phyloP scores from a whole-genome alignment of 2,329 filamentous ascomycete genomes.

The Lachnellula subtilissima region DNA sequence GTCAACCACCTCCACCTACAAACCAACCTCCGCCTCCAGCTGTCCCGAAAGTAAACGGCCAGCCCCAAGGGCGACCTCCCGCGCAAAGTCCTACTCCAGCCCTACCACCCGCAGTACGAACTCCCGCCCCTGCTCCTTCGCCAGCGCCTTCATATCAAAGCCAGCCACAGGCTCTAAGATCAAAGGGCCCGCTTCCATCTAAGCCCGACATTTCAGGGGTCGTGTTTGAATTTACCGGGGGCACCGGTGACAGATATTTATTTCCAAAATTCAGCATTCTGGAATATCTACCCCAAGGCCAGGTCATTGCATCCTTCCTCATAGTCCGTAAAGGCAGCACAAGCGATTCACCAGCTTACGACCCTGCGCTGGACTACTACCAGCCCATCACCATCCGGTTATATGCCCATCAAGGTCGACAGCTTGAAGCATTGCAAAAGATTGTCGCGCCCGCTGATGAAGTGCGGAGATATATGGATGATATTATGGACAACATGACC shows the following conservation, averaged over 20 bases:
- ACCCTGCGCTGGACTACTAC: constrained; percentile 65
- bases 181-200: constrained; percentile 53
- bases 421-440: constrained; percentile 55
- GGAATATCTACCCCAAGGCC: constrained; percentile 58
- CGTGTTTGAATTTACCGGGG: constrained; percentile 63
- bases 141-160: constrained; percentile 22
- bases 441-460: constrained; percentile 60
- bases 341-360: constrained; percentile 56
- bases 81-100: constrained; percentile 14
- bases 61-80: constrained; percentile 12
- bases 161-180: constrained; percentile 52
- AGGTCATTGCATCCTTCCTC: constrained; percentile 70
- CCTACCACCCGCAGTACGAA: constrained; percentile 20
- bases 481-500: constrained; percentile 65
- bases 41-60: constrained; percentile 9
- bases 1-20: constrained; percentile 17
- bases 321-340: constrained; percentile 67
- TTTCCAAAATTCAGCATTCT: constrained; percentile 76
- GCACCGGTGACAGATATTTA: constrained; percentile 68
- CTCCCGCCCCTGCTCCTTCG: constrained; percentile 7
- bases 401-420: constrained; percentile 47
- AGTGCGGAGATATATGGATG: constrained; percentile 63
- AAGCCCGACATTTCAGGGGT: constrained; percentile 62
- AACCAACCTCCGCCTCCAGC: constrained; percentile 16
- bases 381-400: constrained; percentile 66